A percentile compares a stretch with the other conserved stretches of the same genome.
Conservation (phyloP, 2,329 filamentous ascomycete species). For the Podosphaera aphanis region DNA sequence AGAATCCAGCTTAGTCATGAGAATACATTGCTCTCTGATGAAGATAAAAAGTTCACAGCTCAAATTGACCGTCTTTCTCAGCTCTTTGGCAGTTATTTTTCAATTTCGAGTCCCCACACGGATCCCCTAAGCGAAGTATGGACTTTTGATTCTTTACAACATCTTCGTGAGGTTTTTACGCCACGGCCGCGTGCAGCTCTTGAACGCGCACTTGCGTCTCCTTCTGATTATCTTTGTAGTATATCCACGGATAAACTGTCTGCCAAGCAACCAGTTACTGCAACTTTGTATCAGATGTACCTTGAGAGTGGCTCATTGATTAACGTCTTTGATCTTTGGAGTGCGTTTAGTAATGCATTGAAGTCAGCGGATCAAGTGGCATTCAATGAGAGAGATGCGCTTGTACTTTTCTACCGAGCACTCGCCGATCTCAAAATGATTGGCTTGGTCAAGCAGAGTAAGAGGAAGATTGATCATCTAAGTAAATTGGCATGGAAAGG, state of each 20-base stretch:
- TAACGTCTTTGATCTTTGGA: constrained; percentile 61
- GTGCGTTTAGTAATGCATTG: constrained; percentile 45
- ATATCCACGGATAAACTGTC: constrained; percentile 25
- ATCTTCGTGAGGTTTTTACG: constrained; percentile 50
- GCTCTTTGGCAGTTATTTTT: constrained; percentile 25
- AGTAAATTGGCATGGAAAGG: constrained; percentile 68
- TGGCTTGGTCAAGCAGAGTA: constrained; percentile 71
- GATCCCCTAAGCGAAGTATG: constrained; percentile 48
- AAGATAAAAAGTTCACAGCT: constrained; percentile 46
- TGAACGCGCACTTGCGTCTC: constrained; percentile 46
- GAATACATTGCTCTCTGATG: constrained; percentile 42
- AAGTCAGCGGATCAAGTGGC: constrained; percentile 16
- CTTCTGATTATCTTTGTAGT: constrained; percentile 44
- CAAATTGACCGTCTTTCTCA: constrained; percentile 34
- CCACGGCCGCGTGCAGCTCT: constrained; percentile 47
- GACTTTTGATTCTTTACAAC: constrained; percentile 48
- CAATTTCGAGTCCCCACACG: constrained; percentile 18
- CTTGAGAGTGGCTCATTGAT: constrained; percentile 53
- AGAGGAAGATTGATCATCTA: constrained; percentile 80
- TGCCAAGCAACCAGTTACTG: constrained; percentile 42
- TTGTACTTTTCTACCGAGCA: constrained; percentile 65
- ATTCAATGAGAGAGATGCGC: constrained; percentile 28
- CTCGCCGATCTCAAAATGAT: constrained; percentile 67
- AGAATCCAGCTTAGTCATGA: constrained; percentile 61
- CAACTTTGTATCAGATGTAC: constrained; percentile 58